Conservation (phyloP, 805 yeast species). For the Diddensiella transvaalensis region DNA sequence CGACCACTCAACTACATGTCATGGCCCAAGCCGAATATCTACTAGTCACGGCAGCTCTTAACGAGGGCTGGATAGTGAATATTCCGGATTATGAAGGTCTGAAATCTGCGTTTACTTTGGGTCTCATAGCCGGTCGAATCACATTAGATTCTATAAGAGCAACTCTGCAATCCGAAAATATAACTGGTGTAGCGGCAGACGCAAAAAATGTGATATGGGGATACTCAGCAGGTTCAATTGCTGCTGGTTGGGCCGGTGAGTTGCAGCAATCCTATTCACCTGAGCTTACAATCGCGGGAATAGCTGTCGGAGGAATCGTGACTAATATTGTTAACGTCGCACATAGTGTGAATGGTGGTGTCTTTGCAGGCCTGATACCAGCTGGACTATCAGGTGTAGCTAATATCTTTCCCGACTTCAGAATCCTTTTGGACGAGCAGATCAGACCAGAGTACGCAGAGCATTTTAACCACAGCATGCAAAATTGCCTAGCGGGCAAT, state of each 20-base stretch:
- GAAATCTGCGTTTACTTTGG: slow-evolving; percentile 19
- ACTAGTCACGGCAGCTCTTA: slow-evolving; percentile 14
- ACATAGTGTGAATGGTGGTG: slow-evolving; percentile 20
- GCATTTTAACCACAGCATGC: neutral
- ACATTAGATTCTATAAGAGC: slow-evolving; percentile 32
- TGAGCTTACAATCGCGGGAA: slow-evolving; percentile 27
- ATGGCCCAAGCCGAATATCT: slow-evolving; percentile 8
- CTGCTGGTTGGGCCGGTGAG: slow-evolving; percentile 31
- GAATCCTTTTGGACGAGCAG: neutral
- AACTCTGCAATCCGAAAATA: slow-evolving; percentile 13
- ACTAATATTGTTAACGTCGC: slow-evolving; percentile 19
- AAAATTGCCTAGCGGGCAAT: neutral
- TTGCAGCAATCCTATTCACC: slow-evolving; percentile 28
- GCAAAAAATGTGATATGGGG: slow-evolving; percentile 26
- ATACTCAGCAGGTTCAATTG: slow-evolving; percentile 30
- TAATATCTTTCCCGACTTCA: slow-evolving; percentile 24
- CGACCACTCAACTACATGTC: slow-evolving; percentile 5
- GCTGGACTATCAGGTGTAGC: slow-evolving; percentile 30
- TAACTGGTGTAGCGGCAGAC: slow-evolving; percentile 15
- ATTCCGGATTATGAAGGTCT: slow-evolving; percentile 25
- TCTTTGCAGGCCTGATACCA: slow-evolving; percentile 25
- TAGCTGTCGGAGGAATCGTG: slow-evolving; percentile 27
- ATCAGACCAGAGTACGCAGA: neutral
- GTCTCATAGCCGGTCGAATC: slow-evolving; percentile 25
- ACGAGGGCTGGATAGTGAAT: slow-evolving; percentile 15